phyloP scores from a whole-genome alignment of 2,329 filamentous ascomycete species.

The Hypoxylon sp. region DNA sequence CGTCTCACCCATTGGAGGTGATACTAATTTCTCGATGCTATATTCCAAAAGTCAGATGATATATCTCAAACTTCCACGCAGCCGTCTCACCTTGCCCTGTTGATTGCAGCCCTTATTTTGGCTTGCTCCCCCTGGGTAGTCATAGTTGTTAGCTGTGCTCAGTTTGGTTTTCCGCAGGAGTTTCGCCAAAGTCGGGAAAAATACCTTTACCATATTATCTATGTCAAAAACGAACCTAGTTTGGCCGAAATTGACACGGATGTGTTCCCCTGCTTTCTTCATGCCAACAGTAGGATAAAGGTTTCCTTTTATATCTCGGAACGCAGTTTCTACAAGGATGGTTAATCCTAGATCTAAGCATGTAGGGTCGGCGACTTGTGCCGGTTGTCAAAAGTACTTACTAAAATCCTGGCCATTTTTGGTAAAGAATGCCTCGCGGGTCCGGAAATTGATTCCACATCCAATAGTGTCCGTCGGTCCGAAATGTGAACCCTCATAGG shows the following conservation, averaged over 20 bases:
- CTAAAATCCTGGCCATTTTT: conserved; percentile 73
- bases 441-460: conserved; percentile 76
- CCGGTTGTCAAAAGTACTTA: conserved; percentile 51
- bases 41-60: conserved; percentile 34
- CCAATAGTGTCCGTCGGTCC: conserved; percentile 72
- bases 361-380: background rate
- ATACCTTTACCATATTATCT: conserved; percentile 84
- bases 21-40: conserved; percentile 72
- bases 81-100: conserved; percentile 58
- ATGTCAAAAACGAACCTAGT: conserved; percentile 92
- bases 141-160: conserved; percentile 30
- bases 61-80: background rate
- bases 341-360: conserved; percentile 1
- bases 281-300: conserved; percentile 78
- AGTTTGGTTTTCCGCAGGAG: background rate
- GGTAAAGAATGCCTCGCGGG: conserved; percentile 77
- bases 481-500: conserved; percentile 69
- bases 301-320: conserved; percentile 75
- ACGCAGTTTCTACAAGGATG: conserved; percentile 73
- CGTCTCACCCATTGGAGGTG: conserved; percentile 76
- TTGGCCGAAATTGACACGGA: conserved; percentile 77
- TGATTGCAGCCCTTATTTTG: conserved; percentile 73
- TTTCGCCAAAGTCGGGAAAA: conserved; percentile 8
- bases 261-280: conserved; percentile 74
- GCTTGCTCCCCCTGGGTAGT: conserved; percentile 69